phyloP scores from a whole-genome alignment of 176 grass and related monocot genomes.

The Canna indica region DNA sequence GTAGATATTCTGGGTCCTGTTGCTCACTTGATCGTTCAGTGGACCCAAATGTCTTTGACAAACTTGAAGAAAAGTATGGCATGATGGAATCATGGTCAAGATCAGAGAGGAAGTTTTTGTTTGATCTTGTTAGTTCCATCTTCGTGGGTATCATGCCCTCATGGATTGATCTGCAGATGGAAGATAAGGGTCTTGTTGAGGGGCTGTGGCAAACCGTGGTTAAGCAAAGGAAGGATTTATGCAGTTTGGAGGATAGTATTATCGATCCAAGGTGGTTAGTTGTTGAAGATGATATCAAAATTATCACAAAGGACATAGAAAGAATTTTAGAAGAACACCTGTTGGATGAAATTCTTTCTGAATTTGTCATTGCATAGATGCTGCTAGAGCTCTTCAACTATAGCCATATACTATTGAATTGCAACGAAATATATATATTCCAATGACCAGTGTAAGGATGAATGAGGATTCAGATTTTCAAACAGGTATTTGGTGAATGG shows the following conservation, averaged over 20 bases:
- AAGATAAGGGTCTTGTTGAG: slow-evolving; percentile 43
- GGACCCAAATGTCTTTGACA: slow-evolving; percentile 29
- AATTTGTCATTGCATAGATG: slow-evolving; percentile 8
- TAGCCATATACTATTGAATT: not conserved
- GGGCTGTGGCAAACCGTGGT: slow-evolving; percentile 63
- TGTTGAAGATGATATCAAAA: slow-evolving; percentile 40
- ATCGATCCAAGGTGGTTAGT: slow-evolving; percentile 49
- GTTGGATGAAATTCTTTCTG: slow-evolving; percentile 47
- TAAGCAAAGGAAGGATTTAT: slow-evolving; percentile 31
- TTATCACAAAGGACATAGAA: slow-evolving; percentile 32
- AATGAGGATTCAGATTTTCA: too few relatives aligned
- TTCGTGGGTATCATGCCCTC: slow-evolving; percentile 36
- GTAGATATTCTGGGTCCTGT: slow-evolving; percentile 30
- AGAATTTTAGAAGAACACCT: slow-evolving; percentile 45
- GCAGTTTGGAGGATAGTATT: slow-evolving; percentile 20
- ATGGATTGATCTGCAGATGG: slow-evolving; percentile 13
- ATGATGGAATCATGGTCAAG: slow-evolving; percentile 47
- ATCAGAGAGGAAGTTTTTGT: slow-evolving; percentile 75
- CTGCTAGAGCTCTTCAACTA: not conserved
- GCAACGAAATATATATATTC: not conserved
- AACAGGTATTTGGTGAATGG: too few relatives aligned
- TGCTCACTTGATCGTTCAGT: slow-evolving; percentile 36
- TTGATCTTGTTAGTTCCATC: slow-evolving; percentile 56
- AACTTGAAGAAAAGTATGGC: slow-evolving; percentile 67
- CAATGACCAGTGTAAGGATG: not conserved